Evolutionary conservation across 176 grass and related monocot species (phyloP).

Genomic region (Lolium multiflorum): DNA sequence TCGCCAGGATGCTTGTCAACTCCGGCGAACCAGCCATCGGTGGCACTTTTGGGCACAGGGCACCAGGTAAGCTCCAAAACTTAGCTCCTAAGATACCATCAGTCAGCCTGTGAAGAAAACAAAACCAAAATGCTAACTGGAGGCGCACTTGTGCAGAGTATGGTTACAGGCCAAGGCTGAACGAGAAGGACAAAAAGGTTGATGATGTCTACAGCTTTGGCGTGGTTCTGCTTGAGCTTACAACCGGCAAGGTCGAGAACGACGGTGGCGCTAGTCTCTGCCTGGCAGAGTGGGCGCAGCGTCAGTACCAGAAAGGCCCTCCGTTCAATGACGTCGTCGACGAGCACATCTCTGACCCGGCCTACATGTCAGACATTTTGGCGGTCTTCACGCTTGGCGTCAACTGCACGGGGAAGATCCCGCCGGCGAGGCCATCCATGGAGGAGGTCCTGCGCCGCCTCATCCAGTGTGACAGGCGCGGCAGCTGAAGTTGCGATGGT

Average conservation of each 20-base stretch:
- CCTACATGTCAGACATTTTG: slow-evolving; percentile 1
- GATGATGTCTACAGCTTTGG: slow-evolving; percentile 93
- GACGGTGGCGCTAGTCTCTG: slow-evolving; percentile 50
- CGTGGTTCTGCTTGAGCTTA: slow-evolving; percentile 80
- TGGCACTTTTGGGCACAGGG: too few relatives aligned
- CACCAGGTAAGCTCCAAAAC: too few relatives aligned
- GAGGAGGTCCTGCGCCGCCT: slow-evolving; percentile 49
- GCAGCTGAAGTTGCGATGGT: too few relatives aligned
- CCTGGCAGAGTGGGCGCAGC: slow-evolving; percentile 82
- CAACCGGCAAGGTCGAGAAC: slow-evolving; percentile 54
- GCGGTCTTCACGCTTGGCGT: slow-evolving; percentile 6
- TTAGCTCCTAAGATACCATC: too few relatives aligned
- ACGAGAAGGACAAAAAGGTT: slow-evolving; percentile 90
- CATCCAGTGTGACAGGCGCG: slow-evolving; percentile 38
- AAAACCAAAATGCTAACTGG: too few relatives aligned
- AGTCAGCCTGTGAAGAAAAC: too few relatives aligned
- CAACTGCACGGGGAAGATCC: slow-evolving; percentile 62
- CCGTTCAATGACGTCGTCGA: slow-evolving; percentile 50
- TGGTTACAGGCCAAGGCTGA: slow-evolving; percentile 56
- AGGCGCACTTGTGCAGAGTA: slow-evolving; percentile 56
- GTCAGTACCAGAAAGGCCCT: slow-evolving; percentile 44
- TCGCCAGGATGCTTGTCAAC: too few relatives aligned
- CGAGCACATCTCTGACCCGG: not conserved
- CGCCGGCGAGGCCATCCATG: slow-evolving; percentile 44
- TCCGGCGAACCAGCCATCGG: too few relatives aligned